phyloP scores from a whole-genome alignment of 148 eudicot genomes.

The Rhododendron williamsianum region DNA sequence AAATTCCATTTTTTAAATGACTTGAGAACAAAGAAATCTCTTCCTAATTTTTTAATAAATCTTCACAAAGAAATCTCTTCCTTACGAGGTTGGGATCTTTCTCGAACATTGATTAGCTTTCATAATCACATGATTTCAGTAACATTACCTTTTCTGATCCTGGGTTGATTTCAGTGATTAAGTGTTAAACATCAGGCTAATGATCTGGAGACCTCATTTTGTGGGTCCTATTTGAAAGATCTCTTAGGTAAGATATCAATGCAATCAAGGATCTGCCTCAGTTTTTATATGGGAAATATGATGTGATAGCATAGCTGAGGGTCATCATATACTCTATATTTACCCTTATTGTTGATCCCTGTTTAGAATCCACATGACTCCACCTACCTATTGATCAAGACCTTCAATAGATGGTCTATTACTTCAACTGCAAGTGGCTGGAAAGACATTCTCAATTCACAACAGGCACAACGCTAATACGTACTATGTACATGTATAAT shows the following conservation, averaged over 20 bases:
- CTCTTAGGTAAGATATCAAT: slow-evolving; percentile 34
- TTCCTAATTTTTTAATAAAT: neutral
- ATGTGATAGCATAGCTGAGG: slow-evolving; percentile 24
- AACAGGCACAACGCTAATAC: neutral
- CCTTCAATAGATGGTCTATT: slow-evolving; percentile 36
- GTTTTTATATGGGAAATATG: slow-evolving; percentile 11
- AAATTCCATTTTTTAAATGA: neutral
- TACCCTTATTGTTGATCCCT: neutral
- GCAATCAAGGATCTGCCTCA: slow-evolving; percentile 13
- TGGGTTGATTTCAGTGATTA: neutral
- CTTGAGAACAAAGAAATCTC: slow-evolving; percentile 7
- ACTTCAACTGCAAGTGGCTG: slow-evolving; percentile 29
- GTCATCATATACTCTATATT: slow-evolving; percentile 9
- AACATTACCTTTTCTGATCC: slow-evolving; percentile 11
- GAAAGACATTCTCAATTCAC: neutral
- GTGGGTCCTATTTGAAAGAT: slow-evolving; percentile 26
- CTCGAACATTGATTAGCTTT: neutral
- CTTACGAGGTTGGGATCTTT: neutral
- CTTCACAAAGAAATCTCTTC: neutral
- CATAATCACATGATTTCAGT: slow-evolving; percentile 14
- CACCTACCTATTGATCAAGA: slow-evolving; percentile 27
- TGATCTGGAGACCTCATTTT: slow-evolving; percentile 4
- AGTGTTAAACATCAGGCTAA: neutral
- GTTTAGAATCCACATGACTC: slow-evolving; percentile 10
- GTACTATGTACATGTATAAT: neutral